Base-by-base conservation (phyloP, 2,329 filamentous ascomycete species). In the Penicillium sp. region DNA sequence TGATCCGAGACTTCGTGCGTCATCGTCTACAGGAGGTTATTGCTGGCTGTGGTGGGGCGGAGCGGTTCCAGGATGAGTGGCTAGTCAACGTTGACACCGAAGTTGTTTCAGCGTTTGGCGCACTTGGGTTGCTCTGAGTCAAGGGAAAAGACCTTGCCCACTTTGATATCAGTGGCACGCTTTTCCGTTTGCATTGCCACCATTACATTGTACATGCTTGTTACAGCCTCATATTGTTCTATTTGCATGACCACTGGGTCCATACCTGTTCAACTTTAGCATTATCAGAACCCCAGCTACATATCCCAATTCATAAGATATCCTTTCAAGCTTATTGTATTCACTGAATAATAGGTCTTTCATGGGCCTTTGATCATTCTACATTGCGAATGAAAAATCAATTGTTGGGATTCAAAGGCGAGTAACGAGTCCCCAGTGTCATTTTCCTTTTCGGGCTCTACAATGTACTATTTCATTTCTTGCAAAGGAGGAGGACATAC, bases 1-100 rank as follows among this genome's bases (percentile, higher is more conserved):
- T 78, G 43, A 74, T 78, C 29, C 72, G 76, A n/a, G 70, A 74
- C 11, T 79, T 78, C 59, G 70, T 81, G 11, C 71, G 73, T 2
- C 72, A 77, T 47, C 72, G 71, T 38, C 60, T 81, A 36, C 73
- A 72, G 16, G 68, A 71, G 6, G 63, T 77, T n/a, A 72, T 78
- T 46, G 62, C 67, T 44, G 63, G 66, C 3, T 77, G 75, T 60
- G 76, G 76, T 40, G 76, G 76, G 4, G 70, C 71, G 29, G 71
- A 76, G 54, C 70, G 68, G 39, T 78, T 79, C 63, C 71, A 76
- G 55, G 71, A 71, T 21, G 71, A 76, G 29, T 79, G 76, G 75
- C 56, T 78, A 36, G 64, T 76, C 11, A 76, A 78, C 67, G 75
- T 78, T 34, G 76, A 79, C 62, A 60, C 66, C 3, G 74, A 78